Percentiles rank a stretch among this genome's conserved stretches.
These are phyloP conservation scores for Somion occarium DNA, from an alignment of 1,284 basidiomycete genomes.

Conservation along the genomic window DNA sequence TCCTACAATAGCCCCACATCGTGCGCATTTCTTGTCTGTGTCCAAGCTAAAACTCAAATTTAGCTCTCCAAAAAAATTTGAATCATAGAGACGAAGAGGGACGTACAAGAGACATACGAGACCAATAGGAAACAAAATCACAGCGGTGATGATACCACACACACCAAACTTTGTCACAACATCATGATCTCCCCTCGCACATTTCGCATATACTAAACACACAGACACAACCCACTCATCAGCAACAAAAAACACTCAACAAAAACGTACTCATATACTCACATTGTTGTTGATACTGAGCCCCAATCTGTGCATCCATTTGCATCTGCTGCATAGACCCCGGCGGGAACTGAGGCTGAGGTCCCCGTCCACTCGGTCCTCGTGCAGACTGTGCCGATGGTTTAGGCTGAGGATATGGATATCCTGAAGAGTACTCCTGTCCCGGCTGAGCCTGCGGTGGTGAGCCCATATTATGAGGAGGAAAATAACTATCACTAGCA, in stretches of 20 bases:
- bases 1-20: conserved; percentile 7
- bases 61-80: neutral
- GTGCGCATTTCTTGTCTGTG: conserved; percentile 12
- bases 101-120: conserved; percentile 25
- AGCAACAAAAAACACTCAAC: neutral
- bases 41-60: conserved; percentile 7
- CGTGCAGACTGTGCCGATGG: neutral
- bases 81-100: neutral
- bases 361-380: neutral
- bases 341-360: neutral
- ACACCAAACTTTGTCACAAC: conserved; percentile 19
- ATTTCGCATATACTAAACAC: conserved; percentile 18
- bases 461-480: neutral
- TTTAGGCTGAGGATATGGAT: neutral
- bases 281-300: conserved; percentile 15
- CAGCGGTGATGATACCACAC: conserved; percentile 22
- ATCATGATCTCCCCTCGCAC: conserved; percentile 23
- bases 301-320: conserved; percentile 9
- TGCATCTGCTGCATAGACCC: conserved; percentile 4
- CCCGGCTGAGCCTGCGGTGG: neutral
- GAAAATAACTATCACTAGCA: neutral
- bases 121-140: conserved; percentile 24
- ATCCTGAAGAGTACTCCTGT: neutral
- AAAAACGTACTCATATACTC: conserved; percentile 1
- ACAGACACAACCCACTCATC: neutral